Evolutionary conservation across 2,329 filamentous ascomycete species (phyloP), one percentile per base, ranked within the genome.

Genomic region (Phoma sp.): DNA sequence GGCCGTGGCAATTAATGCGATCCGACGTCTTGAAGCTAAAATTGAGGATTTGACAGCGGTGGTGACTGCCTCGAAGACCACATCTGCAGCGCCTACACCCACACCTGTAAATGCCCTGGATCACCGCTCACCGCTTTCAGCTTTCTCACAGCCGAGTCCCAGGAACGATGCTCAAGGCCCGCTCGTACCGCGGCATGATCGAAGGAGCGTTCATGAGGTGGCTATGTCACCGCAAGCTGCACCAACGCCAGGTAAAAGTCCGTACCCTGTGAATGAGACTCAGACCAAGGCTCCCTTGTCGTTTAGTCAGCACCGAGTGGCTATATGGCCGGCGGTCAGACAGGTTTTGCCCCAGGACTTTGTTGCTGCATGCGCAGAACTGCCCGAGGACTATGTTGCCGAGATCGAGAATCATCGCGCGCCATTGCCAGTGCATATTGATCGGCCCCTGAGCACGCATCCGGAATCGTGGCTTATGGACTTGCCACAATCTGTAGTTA

Each of bases 1-100:
- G 64, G 76, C 78, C 24, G 77, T 82, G 65, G 81, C 83, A 27
- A 82, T 83, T 67, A 83, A 81, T 61, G 81, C 81, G 9, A 76
- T 83, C 23, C 77, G 80, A 66, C 75, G 81, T 10, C 73, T 83
- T 14, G 81, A 83, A 64, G 74, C 76, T 4, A 83, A 83, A 61
- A 72, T 83, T 35, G 81, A 83, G 60, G 75, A 77, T 47, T 66
- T 82, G 11, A 78, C 80, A 45, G 71, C 59, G 52, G 75, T 58
- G 50, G 75, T 64, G 59, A 72, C 62, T 57, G 66, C 60, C 4
- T 60, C 61, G 3, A 62, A 59, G 35, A 39, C 32, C 47, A 11
- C 57, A 10, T 44, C 38, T 43, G 37, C 57, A 13, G 55, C 55
- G 11, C 52, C 64, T n/a, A 55, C 39, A 11, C 55, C 52, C 9